A percentile compares a stretch with the other conserved stretches of the same genome.
Conservation (phyloP, 306 rosid species). For the Clitoria ternatea region DNA sequence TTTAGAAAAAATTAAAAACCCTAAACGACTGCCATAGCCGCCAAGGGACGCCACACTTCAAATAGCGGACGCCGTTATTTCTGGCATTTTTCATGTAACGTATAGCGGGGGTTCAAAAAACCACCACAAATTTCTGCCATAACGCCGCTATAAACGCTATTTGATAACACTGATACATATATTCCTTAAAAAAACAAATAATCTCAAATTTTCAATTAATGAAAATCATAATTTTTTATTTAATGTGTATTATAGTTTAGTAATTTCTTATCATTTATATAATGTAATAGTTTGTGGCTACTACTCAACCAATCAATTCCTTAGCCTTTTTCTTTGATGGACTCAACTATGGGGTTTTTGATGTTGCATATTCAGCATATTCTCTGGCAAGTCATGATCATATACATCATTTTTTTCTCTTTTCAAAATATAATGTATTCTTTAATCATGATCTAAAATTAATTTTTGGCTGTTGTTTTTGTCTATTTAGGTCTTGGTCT, state of each 20-base stretch:
- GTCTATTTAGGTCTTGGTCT: slow-evolving; percentile 69
- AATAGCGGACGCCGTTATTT: no score
- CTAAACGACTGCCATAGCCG: no score
- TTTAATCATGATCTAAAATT: background rate
- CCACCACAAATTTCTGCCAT: no score
- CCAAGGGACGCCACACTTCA: no score
- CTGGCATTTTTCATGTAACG: no score
- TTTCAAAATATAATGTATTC: background rate
- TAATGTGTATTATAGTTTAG: background rate
- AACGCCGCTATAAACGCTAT: no score
- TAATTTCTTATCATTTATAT: background rate
- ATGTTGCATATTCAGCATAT: slow-evolving; percentile 80
- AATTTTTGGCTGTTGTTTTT: background rate
- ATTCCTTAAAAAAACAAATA: background rate
- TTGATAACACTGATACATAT: no score
- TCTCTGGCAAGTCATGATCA: slow-evolving; percentile 79
- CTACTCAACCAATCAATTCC: slow-evolving; percentile 89
- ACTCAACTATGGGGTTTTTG: slow-evolving; percentile 89
- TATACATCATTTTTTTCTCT: background rate
- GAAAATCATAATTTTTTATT: background rate
- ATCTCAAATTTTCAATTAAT: no score
- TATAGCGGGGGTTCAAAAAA: no score
- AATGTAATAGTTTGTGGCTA: slow-evolving; percentile 68
- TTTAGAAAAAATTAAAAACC: no score
- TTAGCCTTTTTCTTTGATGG: slow-evolving; percentile 92